Conservation (phyloP, 805 yeast genomes). For the Spathaspora sp. region DNA sequence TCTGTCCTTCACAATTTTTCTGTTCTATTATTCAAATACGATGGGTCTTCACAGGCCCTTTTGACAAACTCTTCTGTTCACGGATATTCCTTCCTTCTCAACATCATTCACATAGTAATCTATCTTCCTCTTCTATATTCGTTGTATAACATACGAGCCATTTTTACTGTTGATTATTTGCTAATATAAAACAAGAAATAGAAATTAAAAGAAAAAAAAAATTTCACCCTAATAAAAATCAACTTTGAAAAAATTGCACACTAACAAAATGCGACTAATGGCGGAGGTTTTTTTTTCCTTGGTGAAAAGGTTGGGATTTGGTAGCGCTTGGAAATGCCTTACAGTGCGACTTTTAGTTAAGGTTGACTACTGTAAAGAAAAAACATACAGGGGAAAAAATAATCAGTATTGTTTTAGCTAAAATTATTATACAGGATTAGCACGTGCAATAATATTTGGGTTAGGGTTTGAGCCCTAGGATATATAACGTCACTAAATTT, state of each 20-base stretch:
- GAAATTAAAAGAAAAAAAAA: slow-evolving; percentile 5
- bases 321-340: neutral
- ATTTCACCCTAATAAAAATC: slow-evolving; percentile 4
- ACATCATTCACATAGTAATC: neutral
- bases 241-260: neutral
- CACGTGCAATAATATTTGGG: neutral
- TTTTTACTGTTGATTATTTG: slow-evolving; percentile 6
- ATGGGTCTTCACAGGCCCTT: no score
- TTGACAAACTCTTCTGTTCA: no score
- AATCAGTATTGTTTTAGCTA: neutral
- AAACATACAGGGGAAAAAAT: neutral
- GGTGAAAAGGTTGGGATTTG: neutral
- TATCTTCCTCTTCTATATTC: neutral
- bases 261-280: neutral
- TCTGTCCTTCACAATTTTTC: no score
- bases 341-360: neutral
- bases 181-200: neutral
- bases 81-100: neutral
- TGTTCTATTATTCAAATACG: no score
- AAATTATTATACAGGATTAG: neutral
- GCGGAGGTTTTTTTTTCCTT: neutral
- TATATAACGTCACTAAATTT: no score
- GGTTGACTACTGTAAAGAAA: neutral
- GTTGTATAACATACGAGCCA: slow-evolving; percentile 10
- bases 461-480: neutral